Base-by-base conservation (phyloP, 163 green algal species). In the Prototheca stagnorum region DNA sequence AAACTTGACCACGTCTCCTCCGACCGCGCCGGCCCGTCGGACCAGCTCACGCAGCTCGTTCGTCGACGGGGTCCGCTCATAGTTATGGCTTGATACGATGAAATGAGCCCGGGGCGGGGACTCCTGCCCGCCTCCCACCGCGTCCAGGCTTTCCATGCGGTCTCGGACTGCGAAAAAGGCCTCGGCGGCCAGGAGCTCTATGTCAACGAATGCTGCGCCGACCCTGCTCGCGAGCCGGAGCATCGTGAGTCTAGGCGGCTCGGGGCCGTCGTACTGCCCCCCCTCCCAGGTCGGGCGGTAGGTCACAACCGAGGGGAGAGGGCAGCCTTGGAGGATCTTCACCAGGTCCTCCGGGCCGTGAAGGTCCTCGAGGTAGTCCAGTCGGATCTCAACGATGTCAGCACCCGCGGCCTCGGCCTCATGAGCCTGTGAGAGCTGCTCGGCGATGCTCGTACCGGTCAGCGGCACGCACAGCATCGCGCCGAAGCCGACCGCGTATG, bases 1-100 rank as follows among this genome's bases (percentile, higher is more conserved):
- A 40, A 98, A 74, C 68, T 98, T 98, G 26, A 84, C 80, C 19
- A 98, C 3, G 20, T 20, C n/a, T 9, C 21, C 45, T 19, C 11
- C 2, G 16, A 29, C 21, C 25, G 11, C 25, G 6, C 46, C 15
- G 31, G 35, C 33, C 3, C 26, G 33, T 23, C 52, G 35, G 4
- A 84, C 64, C 19, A 83, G 59, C 2, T 49, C 51, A 14, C 65
- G 35, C 39, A 98, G 73, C 41, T 74, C 62, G n/a, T 70, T 62
- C 5, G 56, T 55, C 12, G 58, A 29, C 0, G 87, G 81, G 0
- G 85, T 96, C 24, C 41, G 39, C 39, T 83, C 46, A 47, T 92
- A 98, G 75, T 98, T 74, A 56, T 98, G 89, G 25, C 63, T 75
- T 2, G 79, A 93, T 17, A 97, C 54, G 56, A 98, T 98, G 43